phyloP scores from a whole-genome alignment of 306 rosid genomes.

The Cucumis melo region DNA sequence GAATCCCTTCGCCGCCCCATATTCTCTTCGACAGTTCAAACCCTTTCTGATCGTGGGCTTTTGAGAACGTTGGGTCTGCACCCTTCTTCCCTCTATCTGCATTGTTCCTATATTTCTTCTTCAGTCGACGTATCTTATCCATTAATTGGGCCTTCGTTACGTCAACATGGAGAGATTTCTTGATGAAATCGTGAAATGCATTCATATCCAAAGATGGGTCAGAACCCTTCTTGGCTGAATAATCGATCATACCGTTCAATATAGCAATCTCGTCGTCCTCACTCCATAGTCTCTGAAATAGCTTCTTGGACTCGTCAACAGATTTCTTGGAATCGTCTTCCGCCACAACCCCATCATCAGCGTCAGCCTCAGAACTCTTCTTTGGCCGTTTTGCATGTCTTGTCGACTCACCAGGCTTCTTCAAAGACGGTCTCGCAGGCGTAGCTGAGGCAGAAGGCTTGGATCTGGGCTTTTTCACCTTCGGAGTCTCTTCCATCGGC shows the following conservation, averaged over 20 bases:
- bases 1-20: conserved; percentile 26
- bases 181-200: conserved; percentile 33
- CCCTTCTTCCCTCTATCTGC: conserved; percentile 20
- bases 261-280: conserved; percentile 41
- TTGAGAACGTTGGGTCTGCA: conserved; percentile 8
- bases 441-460: conserved; percentile 14
- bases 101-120: conserved; percentile 30
- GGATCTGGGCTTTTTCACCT: conserved; percentile 25
- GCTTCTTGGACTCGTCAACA: conserved; percentile 26
- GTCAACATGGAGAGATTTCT: conserved; percentile 29
- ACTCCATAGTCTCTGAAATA: conserved; percentile 40
- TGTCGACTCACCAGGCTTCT: conserved; percentile 17
- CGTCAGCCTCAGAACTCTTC: conserved; percentile 21
- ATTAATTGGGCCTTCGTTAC: conserved; percentile 21
- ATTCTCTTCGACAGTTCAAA: conserved; percentile 42
- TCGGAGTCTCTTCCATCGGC: conserved; percentile 37
- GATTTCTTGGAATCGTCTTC: conserved; percentile 31
- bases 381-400: conserved; percentile 23
- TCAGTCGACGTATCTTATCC: conserved; percentile 43
- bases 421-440: conserved; percentile 16
- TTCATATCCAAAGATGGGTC: conserved; percentile 16
- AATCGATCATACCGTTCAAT: conserved; percentile 33
- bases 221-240: conserved; percentile 11
- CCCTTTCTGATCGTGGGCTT: conserved; percentile 22
- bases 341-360: background rate